Base-by-base conservation (phyloP, 2,329 filamentous ascomycete genomes). In the Aspergillus latus region DNA sequence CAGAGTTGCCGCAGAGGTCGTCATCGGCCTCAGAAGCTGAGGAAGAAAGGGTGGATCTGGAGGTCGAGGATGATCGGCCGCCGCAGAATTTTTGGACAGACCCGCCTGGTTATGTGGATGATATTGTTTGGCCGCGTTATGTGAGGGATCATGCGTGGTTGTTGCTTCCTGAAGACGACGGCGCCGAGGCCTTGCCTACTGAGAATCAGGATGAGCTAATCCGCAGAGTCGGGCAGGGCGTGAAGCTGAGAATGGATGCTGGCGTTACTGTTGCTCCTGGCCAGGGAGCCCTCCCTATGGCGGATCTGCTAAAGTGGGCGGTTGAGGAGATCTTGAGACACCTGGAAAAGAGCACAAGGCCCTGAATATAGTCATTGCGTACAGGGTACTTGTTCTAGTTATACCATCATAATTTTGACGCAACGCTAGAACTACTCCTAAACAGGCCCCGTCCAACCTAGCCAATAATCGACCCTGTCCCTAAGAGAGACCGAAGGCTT, bases 81-180 rank as follows among this genome's bases (percentile, higher is more conserved):
- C 67, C 67, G 30, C 70, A 97, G 67, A 93, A 92, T 29, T 99
- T 97, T 76, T 99, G 94, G 94, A 82, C 87, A 55, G 94, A 99
- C 72, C 94, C 94, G 0, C 91, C 91, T 0, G 92, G 90, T 0
- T 99, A 97, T 71, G 92, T 97, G 37, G 92, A 97, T 71, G 84
- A 89, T 70, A 83, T 99, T 53, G 94, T 99, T 4, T 99, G 94
- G 94, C 93, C 93, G 3, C 93, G 96, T 66, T 97, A 97, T 73
- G 89, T 89, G 3, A 80, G 83, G 52, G 85, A 91, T 65, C 92
- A 97, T 75, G 78, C 79, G 21, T 96, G 90, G 81, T 78, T 99
- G 71, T 94, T 97, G 68, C 74, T 86, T 61, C 75, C 77, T 6
- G 87, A 84, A 0, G 78, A 90, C 1, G 21, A 82, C 85, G 43